Conservation (phyloP, 495 filamentous ascomycete genomes). For the Ascobolus immersus region DNA sequence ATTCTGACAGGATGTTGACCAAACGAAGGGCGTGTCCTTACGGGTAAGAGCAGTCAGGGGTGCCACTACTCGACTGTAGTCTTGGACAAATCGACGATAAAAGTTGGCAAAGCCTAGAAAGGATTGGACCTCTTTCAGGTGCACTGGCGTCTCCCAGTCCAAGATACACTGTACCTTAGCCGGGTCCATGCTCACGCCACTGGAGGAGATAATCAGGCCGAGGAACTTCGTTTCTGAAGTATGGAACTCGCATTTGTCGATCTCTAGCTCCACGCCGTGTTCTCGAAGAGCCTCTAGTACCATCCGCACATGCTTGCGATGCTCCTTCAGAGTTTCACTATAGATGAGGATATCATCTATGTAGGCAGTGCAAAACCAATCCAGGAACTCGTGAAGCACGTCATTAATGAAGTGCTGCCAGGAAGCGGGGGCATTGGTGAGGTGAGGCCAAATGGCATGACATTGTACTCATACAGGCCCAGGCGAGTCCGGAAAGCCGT, state of each 20-base stretch:
- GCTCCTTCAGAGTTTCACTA: slow-evolving; percentile 6
- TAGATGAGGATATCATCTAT: slow-evolving; percentile 12
- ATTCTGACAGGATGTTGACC: neutral
- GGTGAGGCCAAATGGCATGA: too few species aligned
- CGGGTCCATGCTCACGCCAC: slow-evolving; percentile 1
- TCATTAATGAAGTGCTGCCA: slow-evolving; percentile 10
- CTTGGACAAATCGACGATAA: neutral
- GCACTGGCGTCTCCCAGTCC: neutral
- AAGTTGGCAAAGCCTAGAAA: slow-evolving; percentile 3
- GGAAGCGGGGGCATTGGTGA: slow-evolving; percentile 1
- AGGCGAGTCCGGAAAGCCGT: too few species aligned
- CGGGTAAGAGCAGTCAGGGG: neutral
- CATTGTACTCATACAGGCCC: too few species aligned
- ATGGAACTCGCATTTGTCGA: slow-evolving; percentile 2
- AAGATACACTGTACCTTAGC: neutral
- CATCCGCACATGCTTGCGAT: slow-evolving; percentile 4
- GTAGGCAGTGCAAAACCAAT: slow-evolving; percentile 7
- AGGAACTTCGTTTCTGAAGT: neutral
- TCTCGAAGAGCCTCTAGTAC: slow-evolving; percentile 3
- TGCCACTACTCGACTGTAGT: neutral
- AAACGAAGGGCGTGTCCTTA: neutral
- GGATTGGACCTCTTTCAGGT: slow-evolving; percentile 1
- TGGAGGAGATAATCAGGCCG: neutral
- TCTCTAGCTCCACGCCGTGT: neutral
- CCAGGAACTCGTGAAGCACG: slow-evolving; percentile 4